Evolutionary conservation across 768 basidiomycete species (phyloP).

Genomic region (Russula earlei): DNA sequence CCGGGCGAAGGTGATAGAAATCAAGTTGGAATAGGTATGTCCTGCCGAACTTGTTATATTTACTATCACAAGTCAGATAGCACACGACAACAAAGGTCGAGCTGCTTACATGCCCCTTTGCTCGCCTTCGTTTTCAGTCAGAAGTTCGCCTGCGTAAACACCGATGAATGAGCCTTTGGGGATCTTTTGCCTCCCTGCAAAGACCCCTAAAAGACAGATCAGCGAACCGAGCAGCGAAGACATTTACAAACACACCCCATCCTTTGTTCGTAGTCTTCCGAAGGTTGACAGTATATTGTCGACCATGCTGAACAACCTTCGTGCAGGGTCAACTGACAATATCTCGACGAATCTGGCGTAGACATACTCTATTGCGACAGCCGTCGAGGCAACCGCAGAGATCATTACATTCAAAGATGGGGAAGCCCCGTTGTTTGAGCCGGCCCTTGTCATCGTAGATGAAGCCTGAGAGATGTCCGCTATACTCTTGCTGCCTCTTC

Average conservation of each 20-base stretch:
- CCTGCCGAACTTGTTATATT: constrained; percentile 63
- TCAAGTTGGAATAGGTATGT: constrained; percentile 83
- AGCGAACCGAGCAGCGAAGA: not conserved
- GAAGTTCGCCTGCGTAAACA: constrained; percentile 75
- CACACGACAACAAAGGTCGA: not conserved
- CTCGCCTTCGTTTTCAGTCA: constrained; percentile 61
- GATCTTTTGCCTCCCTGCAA: constrained; percentile 56
- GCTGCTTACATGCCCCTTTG: constrained; percentile 53
- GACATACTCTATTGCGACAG: constrained; percentile 69
- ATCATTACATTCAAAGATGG: constrained; percentile 83
- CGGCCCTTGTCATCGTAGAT: constrained; percentile 55
- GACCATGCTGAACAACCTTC: constrained; percentile 78
- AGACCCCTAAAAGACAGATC: constrained; percentile 45
- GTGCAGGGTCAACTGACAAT: not conserved
- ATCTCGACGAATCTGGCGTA: not conserved
- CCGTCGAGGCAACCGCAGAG: constrained; percentile 73
- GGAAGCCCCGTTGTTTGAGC: constrained; percentile 38
- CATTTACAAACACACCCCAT: constrained; percentile 52
- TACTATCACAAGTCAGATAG: constrained; percentile 31
- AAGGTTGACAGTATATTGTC: constrained; percentile 53
- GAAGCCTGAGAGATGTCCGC: constrained; percentile 43
- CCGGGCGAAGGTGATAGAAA: constrained; percentile 50
- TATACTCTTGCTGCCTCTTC: constrained; percentile 41
- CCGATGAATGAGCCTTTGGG: constrained; percentile 65
- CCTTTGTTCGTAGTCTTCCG: constrained; percentile 69